Evolutionary conservation across 495 filamentous ascomycete species (phyloP), one percentile per base, ranked within the genome.

Genomic region (Oidiodendron maius): DNA sequence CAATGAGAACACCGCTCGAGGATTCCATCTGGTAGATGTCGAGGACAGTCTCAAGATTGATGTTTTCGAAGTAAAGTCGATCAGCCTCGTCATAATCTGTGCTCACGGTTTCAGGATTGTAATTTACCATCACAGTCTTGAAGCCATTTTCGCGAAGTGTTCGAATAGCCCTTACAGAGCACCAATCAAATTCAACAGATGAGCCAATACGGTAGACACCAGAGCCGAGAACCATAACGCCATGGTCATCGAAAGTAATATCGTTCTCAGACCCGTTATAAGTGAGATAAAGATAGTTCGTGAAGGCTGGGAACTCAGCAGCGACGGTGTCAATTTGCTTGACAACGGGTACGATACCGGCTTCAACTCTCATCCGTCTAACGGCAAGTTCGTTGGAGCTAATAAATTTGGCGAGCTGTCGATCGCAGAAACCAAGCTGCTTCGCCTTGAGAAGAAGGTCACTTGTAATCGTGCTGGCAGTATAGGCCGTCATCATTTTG

Each of bases 241-340:
- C 93, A 48, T 87, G 80, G 59, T 98, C 93, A 23, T 87, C 71
- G 53, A 97, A 96, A 10, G 59, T 62, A 45, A 97, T 71, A 59
- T 98, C 93, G 51, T 90, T 84, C 64, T 91, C 86, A 16, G 80
- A 82, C 13, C 84, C 91, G 61, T 95, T 97, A 67, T 96, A 98
- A 1, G 93, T 96, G 46, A 96, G 73, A 61, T 97, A 98, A 8
- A 98, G 82, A 61, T 98, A 98, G 66, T 98, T 98, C 30, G 93
- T 97, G 56, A 80, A 86, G 11, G 89, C 84, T 17, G 93, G 93
- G 69, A 96, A 98, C 64, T 98, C 93, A 20, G 91, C 93, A 25
- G 93, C 93, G 48, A 98, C 93, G 11, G 93, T 98, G 70, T 98
- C 93, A 55, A 98, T 96, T 68, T 96, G 93, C 75, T 96, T 98